Evolutionary conservation across 2,329 filamentous ascomycete species (phyloP).

Genomic region (Aureobasidium sp.): DNA sequence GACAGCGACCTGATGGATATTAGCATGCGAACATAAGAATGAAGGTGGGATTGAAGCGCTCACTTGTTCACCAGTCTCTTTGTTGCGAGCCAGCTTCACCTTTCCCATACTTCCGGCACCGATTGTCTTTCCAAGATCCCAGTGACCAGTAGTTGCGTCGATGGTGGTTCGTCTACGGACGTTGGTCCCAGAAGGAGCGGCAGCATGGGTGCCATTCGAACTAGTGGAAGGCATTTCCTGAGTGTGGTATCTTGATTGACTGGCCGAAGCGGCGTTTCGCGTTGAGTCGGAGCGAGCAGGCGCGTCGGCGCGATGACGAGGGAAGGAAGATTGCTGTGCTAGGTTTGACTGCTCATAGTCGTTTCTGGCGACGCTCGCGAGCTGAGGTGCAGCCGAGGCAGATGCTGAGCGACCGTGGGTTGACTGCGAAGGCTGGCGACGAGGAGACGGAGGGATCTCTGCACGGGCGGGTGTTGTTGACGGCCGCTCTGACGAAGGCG

Average conservation of each 20-base stretch:
- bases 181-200: constrained; percentile 18
- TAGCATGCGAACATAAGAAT: not conserved
- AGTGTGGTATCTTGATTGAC: constrained; percentile 40
- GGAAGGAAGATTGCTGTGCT: constrained; percentile 45
- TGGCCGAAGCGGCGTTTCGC: constrained; percentile 30
- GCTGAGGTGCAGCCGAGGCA: constrained; percentile 33
- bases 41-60: not conserved
- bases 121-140: constrained; percentile 93
- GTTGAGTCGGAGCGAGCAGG: constrained; percentile 49
- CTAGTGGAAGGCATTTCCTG: constrained; percentile 30
- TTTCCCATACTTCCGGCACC: constrained; percentile 98
- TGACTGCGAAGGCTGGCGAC: constrained; percentile 28
- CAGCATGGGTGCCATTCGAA: constrained; percentile 23
- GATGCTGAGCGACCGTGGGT: constrained; percentile 26
- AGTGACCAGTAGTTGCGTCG: constrained; percentile 82
- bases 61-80: constrained; percentile 86
- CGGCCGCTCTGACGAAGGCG: constrained; percentile 43
- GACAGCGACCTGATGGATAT: constrained; percentile 66
- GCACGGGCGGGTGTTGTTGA: constrained; percentile 37
- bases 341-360: constrained; percentile 69
- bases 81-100: constrained; percentile 88
- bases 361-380: constrained; percentile 53
- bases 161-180: constrained; percentile 68
- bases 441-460: constrained; percentile 27
- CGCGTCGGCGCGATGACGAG: constrained; percentile 26